Conservation (phyloP, 352 stramenopile genomes). For the Aphanomyces euteiches region DNA sequence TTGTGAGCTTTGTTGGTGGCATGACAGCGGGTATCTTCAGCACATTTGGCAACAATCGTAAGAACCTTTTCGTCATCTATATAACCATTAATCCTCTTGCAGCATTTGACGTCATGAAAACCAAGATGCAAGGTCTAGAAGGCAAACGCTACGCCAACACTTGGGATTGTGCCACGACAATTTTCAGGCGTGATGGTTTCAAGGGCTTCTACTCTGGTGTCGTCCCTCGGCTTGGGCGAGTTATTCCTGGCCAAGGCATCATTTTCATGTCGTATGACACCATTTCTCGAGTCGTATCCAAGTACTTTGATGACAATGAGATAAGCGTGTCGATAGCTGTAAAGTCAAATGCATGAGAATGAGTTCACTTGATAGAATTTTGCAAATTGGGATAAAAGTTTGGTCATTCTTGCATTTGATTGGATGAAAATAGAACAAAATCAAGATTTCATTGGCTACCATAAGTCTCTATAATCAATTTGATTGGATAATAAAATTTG, state of each 20-base stretch:
- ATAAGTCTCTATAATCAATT: background rate
- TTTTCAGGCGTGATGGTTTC: conserved; percentile 83
- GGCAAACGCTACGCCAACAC: conserved; percentile 74
- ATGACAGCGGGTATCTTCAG: conserved; percentile 96
- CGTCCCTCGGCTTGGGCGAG: conserved; percentile 87
- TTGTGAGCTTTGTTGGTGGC: conserved; percentile 90
- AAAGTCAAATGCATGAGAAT: conserved; percentile 9
- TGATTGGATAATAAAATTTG: conserved; percentile 9
- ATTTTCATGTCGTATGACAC: conserved; percentile 95
- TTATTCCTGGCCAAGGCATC: conserved; percentile 96
- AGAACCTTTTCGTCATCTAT: conserved; percentile 40
- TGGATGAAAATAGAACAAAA: background rate
- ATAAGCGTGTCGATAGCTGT: background rate
- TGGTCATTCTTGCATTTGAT: background rate
- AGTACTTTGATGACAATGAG: conserved; percentile 44
- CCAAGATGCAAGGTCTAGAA: conserved; percentile 75
- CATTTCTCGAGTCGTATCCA: conserved; percentile 56
- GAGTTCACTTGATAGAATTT: no score
- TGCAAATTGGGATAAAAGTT: no score
- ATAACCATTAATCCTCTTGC: conserved; percentile 25
- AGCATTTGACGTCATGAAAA: conserved; percentile 85
- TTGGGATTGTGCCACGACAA: conserved; percentile 89
- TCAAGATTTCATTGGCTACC: background rate
- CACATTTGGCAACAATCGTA: conserved; percentile 95
- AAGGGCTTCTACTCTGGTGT: conserved; percentile 91